Evolutionary conservation across 2,329 filamentous ascomycete genomes (phyloP), one percentile per base, ranked within the genome.

Genomic region (Aureobasidium mangrovei): DNA sequence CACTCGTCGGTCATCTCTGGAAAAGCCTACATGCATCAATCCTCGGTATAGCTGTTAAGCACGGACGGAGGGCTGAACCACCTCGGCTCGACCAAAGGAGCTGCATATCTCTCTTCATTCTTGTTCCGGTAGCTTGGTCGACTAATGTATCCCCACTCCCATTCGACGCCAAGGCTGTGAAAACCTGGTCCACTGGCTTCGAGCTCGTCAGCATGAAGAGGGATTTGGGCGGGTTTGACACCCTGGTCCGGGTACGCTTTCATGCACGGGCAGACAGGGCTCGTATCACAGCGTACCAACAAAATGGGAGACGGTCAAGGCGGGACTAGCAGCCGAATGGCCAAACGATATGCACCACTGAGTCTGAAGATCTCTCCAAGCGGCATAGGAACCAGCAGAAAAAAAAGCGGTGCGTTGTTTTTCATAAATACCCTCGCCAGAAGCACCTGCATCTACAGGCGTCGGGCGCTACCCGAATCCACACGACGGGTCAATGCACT

Each of bases 401-500:
- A 51, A 35, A 35, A 42, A 43, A 35, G 48, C 48, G 48, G 48
- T 39, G 48, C 26, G 40, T 52, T 39, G 29, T 29, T 42, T 42
- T 41, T 51, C 28, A 43, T 44, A 44, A 53, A 36, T 44, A 53
- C 39, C 49, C 48, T 53, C 49, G 49, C 40, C 49, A 43, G 49
- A 53, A 38, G 31, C 28, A 27, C 49, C 39, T 43, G 40, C 49
- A 43, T 12, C 24, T 53, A 53, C 49, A 53, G 49, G 48, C 48
- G 40, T 39, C 49, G 49, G 49, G 49, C 49, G 49, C 49, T 53
- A 53, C 40, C 40, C 49, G 49, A 52, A 36, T 53, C 40, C 49
- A 53, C 49, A 53, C 29, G 36, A 48, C 42, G 43, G 41, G 53
- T 54, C 53, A 54, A 54, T 54, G 53, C 53, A 54, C 43, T 46